These are phyloP conservation scores for Comarum palustre DNA, from an alignment of 306 rosid genomes.

Conservation along the genomic window DNA sequence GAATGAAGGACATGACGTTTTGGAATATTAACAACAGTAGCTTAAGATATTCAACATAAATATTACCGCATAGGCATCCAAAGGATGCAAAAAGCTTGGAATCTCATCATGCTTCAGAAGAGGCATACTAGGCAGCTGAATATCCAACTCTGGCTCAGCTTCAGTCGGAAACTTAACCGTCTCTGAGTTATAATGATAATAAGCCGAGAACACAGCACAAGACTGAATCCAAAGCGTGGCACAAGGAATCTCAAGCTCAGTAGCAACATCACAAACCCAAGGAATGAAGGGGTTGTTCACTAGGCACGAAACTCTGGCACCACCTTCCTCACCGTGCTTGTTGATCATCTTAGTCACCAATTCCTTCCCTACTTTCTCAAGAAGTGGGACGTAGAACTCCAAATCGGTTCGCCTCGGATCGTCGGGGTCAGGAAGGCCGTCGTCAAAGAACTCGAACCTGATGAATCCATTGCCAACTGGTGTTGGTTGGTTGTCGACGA, in stretches of 20 bases:
- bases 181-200: constrained; percentile 20
- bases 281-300: constrained; percentile 54
- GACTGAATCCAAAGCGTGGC: constrained; percentile 67
- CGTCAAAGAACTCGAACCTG: constrained; percentile 50
- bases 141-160: constrained; percentile 20
- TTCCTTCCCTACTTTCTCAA: constrained; percentile 32
- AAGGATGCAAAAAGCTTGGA: constrained; percentile 31
- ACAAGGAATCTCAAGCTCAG: constrained; percentile 37
- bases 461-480: constrained; percentile 37
- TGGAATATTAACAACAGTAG: neutral
- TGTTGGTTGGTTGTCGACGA: constrained; percentile 11
- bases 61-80: neutral
- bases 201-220: constrained; percentile 38
- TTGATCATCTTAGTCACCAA: constrained; percentile 19
- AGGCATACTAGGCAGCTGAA: constrained; percentile 32
- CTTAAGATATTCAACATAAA: neutral
- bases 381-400: constrained; percentile 27
- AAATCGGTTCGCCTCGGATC: neutral
- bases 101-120: constrained; percentile 31
- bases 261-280: constrained; percentile 46
- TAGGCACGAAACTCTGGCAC: constrained; percentile 30
- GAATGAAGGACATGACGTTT: too few relatives aligned
- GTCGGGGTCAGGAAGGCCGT: constrained; percentile 25
- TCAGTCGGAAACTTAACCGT: constrained; percentile 28
- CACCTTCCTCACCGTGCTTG: constrained; percentile 12